These are phyloP conservation scores for Nemania serpens DNA, from an alignment of 2,329 filamentous ascomycete genomes.

Conservation along the genomic window DNA sequence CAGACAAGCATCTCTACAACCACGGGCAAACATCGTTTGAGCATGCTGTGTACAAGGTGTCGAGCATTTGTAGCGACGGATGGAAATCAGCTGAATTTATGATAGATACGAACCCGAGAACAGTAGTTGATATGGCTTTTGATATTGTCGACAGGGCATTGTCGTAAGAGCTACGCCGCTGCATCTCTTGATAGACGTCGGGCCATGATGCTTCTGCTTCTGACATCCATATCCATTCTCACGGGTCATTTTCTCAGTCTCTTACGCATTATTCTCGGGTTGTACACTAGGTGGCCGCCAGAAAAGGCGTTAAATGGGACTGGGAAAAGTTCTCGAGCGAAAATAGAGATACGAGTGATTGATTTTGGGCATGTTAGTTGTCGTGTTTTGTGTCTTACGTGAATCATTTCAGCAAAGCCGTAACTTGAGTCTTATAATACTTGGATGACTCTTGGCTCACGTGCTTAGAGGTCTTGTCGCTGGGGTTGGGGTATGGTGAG, in stretches of 20 bases:
- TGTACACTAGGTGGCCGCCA: constrained; percentile 42
- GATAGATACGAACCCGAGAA: constrained; percentile 38
- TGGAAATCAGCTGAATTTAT: constrained; percentile 38
- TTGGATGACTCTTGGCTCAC: too few species aligned
- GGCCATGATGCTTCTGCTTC: constrained; percentile 36
- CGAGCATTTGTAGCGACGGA: constrained; percentile 32
- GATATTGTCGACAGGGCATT: constrained; percentile 33
- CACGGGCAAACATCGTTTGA: constrained; percentile 34
- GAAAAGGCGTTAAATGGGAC: constrained; percentile 38
- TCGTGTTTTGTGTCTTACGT: constrained; percentile 4
- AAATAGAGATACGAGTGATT: constrained; percentile 39
- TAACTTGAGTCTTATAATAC: not conserved
- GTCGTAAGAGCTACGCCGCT: constrained; percentile 29
- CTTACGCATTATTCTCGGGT: constrained; percentile 38
- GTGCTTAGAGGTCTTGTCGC: too few species aligned
- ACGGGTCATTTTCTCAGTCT: constrained; percentile 43
- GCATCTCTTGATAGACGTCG: constrained; percentile 33
- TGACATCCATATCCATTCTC: constrained; percentile 41
- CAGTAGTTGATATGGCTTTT: constrained; percentile 37
- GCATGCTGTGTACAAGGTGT: constrained; percentile 30
- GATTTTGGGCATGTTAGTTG: constrained; percentile 25
- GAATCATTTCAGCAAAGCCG: constrained; percentile 1
- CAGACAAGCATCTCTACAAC: constrained; percentile 31
- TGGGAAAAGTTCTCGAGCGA: constrained; percentile 41
- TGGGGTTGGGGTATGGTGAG: too few species aligned